phyloP scores from a whole-genome alignment of 176 grass and related monocot species.

The Oryza brachyantha region DNA sequence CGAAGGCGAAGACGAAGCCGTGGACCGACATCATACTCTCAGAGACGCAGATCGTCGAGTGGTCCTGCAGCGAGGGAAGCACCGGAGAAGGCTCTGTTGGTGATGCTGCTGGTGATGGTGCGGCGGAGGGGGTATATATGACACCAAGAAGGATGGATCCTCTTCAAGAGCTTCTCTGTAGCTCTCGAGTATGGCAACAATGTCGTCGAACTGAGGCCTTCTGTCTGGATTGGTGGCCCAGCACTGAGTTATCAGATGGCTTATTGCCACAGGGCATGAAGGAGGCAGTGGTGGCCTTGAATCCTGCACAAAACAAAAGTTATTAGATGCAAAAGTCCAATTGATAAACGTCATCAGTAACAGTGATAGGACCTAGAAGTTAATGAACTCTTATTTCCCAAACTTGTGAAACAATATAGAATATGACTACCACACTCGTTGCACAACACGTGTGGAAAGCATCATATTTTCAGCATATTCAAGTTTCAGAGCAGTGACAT shows the following conservation, averaged over 20 bases:
- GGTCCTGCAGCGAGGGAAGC: constrained; percentile 63
- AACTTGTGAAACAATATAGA: neutral
- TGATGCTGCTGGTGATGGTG: constrained; percentile 27
- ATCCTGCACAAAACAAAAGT: constrained; percentile 56
- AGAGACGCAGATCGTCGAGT: constrained; percentile 53
- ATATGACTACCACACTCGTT: neutral
- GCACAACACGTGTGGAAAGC: neutral
- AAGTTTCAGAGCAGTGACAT: neutral
- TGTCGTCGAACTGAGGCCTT: constrained; percentile 83
- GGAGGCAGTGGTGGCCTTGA: constrained; percentile 71
- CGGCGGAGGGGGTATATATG: constrained; percentile 51
- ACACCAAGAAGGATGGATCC: constrained; percentile 67
- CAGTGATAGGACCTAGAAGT: neutral
- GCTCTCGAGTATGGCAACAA: constrained; percentile 63
- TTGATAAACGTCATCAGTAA: neutral
- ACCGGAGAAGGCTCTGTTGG: constrained; percentile 57
- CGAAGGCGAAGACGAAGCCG: neutral
- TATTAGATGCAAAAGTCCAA: constrained; percentile 3
- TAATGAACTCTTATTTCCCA: neutral
- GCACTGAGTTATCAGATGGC: constrained; percentile 87
- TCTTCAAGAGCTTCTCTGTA: constrained; percentile 67
- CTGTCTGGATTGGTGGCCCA: constrained; percentile 77
- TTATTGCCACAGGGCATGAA: constrained; percentile 84
- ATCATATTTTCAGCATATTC: neutral
- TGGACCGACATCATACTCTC: constrained; percentile 19